Evolutionary conservation across 306 rosid genomes (phyloP).

Genomic region (Trifolium subterraneum): DNA sequence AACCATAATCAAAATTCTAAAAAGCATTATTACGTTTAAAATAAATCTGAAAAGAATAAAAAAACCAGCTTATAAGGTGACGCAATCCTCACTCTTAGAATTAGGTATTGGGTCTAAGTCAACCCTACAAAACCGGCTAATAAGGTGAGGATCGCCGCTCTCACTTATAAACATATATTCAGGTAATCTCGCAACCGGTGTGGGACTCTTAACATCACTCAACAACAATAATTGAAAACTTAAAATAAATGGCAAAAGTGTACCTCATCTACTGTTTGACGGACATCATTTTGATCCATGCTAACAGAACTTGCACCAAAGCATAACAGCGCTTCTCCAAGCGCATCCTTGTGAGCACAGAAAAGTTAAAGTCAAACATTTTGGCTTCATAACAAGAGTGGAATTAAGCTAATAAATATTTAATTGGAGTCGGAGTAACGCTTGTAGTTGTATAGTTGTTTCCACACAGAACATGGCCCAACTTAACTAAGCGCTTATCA

Average conservation of each 20-base stretch:
- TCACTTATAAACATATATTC: too few species aligned
- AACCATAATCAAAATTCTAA: background rate
- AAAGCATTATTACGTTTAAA: background rate
- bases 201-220: background rate
- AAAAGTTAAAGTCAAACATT: conserved; percentile 39
- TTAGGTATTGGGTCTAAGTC: too few species aligned
- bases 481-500: too few species aligned
- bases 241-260: background rate
- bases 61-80: background rate
- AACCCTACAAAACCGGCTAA: too few species aligned
- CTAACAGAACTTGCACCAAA: conserved; percentile 86
- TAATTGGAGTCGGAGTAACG: background rate
- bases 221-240: conserved; percentile 9
- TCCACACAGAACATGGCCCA: too few species aligned
- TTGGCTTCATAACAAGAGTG: conserved; percentile 11
- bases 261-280: conserved; percentile 60
- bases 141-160: too few species aligned
- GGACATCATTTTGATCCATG: conserved; percentile 57
- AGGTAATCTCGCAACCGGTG: too few species aligned
- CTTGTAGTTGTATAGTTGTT: too few species aligned
- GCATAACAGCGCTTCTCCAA: conserved; percentile 84
- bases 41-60: conserved; percentile 10
- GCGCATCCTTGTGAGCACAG: conserved; percentile 65
- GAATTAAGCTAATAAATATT: conserved; percentile 23
- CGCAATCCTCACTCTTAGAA: too few species aligned